Evolutionary conservation across 2,329 filamentous ascomycete genomes (phyloP), one percentile per base, ranked within the genome.

Genomic region (Penicillium sp.): DNA sequence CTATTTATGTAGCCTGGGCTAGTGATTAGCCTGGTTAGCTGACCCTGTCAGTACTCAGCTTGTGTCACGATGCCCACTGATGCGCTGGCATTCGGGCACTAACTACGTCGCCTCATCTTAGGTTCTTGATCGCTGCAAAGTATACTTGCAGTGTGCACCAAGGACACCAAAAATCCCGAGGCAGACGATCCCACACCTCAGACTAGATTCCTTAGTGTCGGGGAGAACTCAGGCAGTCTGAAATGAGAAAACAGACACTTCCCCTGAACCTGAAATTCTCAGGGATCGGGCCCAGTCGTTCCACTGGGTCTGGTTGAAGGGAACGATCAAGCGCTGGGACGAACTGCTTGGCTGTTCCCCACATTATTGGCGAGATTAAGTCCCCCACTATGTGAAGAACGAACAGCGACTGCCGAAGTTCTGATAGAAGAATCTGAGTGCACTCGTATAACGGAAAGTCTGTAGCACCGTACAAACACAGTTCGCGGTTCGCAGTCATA

Each of bases 31-130:
- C n/a, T 15, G 22, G 22, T 11, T 37, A 34, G 31, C 20, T 14
- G 10, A 22, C 17, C 39, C 37, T 35, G 37, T 20, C 11, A 22
- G 38, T 4, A 20, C 20, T 20, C 20, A 20, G 20, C 20, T 4
- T 41, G 51, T 43, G 22, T 53, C 22, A 22, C 50, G 11, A n/a
- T 15, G 10, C 4, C 6, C 14, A 48, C 11, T 60, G 65, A 66
- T 68, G 66, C 51, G 66, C 54, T 68, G 66, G 66, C 66, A 48
- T 53, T 63, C 59, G 57, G 63, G 61, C 64, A 63, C 41, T 60
- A 47, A 45, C 39, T 47, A 22, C 41, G 22, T 42, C 34, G 50
- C 37, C 35, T 41, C 43, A 47, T n/a, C 22, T 15, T 47, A 47
- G 43, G n/a, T 22, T 28, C 7, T 47, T 31, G n/a, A 12, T 28